Evolutionary conservation across 1,284 basidiomycete genomes (phyloP).

Genomic region (Grifola frondosa): DNA sequence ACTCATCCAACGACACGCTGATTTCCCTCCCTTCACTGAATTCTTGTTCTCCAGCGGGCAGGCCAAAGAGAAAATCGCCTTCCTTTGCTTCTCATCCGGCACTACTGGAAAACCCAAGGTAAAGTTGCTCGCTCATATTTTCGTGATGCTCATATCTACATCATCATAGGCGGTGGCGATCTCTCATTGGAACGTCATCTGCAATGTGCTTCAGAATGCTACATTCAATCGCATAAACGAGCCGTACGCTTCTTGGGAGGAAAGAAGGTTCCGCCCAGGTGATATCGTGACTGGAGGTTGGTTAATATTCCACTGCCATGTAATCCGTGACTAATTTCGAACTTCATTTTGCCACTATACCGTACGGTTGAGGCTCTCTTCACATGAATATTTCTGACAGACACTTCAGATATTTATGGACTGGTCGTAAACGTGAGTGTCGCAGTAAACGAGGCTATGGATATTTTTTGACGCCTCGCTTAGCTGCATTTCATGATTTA

Average conservation of each 20-base stretch:
- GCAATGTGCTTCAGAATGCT: constrained; percentile 62
- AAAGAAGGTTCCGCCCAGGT: constrained; percentile 47
- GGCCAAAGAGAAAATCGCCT: constrained; percentile 62
- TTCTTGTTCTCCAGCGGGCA: constrained; percentile 55
- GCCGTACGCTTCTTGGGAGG: constrained; percentile 26
- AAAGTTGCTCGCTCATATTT: background rate
- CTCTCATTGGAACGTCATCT: constrained; percentile 64
- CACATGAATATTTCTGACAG: too few relatives aligned
- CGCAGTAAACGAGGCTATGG: too few relatives aligned
- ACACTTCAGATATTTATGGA: constrained; percentile 62
- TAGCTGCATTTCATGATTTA: constrained; percentile 9
- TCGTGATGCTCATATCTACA: background rate
- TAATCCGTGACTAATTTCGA: background rate
- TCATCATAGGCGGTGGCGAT: constrained; percentile 60
- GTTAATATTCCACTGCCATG: constrained; percentile 13
- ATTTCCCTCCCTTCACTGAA: constrained; percentile 42
- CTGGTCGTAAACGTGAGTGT: constrained; percentile 43
- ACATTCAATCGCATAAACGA: constrained; percentile 48
- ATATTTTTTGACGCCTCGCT: background rate
- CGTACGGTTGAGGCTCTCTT: constrained; percentile 24
- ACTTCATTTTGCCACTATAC: constrained; percentile 33
- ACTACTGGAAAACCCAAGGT: constrained; percentile 67
- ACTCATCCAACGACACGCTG: constrained; percentile 51
- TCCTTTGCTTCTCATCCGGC: constrained; percentile 28
- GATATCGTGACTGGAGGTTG: constrained; percentile 53